A percentile compares a stretch with the other conserved stretches of the same genome.
phyloP scores from a whole-genome alignment of 2,329 filamentous ascomycete genomes.

The Fonsecaea nubica region DNA sequence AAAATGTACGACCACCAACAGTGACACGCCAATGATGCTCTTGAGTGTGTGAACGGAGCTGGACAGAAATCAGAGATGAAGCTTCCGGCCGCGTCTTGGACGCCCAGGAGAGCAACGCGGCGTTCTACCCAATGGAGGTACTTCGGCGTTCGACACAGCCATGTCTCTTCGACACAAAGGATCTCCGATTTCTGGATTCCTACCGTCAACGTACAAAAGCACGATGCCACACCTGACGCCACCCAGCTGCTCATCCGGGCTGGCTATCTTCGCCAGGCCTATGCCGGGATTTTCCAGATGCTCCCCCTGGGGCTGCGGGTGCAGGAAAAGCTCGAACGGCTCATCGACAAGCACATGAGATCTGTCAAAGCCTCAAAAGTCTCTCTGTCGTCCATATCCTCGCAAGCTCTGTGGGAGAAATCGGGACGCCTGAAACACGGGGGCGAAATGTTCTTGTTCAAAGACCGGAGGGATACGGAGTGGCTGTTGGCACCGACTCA shows the following conservation, averaged over 20 bases:
- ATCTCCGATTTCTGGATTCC: conserved; percentile 38
- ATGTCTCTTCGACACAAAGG: conserved; percentile 31
- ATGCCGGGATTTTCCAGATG: conserved; percentile 90
- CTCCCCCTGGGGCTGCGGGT: conserved; percentile 85
- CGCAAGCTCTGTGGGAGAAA: conserved; percentile 80
- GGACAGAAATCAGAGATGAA: conserved; percentile 14
- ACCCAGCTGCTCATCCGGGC: conserved; percentile 54
- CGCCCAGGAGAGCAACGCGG: background rate
- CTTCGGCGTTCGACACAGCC: conserved; percentile 15
- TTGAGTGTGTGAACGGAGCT: background rate
- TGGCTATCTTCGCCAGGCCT: conserved; percentile 78
- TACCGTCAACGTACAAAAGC: conserved; percentile 33
- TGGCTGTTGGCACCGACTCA: conserved; percentile 90
- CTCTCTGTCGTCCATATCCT: conserved; percentile 82
- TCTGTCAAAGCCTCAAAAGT: conserved; percentile 77
- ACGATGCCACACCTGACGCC: conserved; percentile 34
- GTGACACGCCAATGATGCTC: background rate
- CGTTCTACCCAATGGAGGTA: background rate
- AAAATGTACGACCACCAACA: background rate
- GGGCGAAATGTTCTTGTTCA: conserved; percentile 75
- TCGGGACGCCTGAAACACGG: conserved; percentile 80
- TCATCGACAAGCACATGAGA: conserved; percentile 90
- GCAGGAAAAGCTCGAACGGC: conserved; percentile 81
- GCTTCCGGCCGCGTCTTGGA: conserved; percentile 8
- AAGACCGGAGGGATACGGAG: conserved; percentile 75